Conservation (phyloP, 202 grass and related monocot species). For the Schoenoplectus triqueter region DNA sequence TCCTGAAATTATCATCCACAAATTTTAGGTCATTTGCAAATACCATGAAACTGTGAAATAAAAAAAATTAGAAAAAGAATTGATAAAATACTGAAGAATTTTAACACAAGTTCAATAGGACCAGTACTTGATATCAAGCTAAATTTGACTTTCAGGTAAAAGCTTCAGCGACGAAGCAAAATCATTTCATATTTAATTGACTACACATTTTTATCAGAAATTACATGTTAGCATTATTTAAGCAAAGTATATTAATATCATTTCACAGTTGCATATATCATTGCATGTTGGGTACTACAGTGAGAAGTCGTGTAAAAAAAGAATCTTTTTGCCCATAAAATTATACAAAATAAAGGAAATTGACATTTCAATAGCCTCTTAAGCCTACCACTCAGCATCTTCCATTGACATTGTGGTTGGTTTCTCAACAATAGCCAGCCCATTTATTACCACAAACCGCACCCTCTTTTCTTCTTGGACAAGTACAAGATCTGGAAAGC, state of each 20-base stretch:
- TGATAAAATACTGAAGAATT: no score
- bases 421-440: constrained; percentile 73
- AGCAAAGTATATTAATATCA: neutral
- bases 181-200: constrained; percentile 6
- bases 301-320: neutral
- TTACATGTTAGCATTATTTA: neutral
- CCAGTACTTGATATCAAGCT: neutral
- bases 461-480: constrained; percentile 94
- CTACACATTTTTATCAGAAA: neutral
- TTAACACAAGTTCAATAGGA: neutral
- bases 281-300: constrained; percentile 4
- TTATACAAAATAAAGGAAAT: constrained; percentile 9
- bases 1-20: neutral
- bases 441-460: constrained; percentile 90
- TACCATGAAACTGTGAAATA: no score
- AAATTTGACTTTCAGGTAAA: neutral
- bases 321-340: neutral
- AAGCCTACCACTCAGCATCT: constrained; percentile 72
- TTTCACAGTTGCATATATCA: neutral
- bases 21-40: neutral
- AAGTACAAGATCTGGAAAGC: constrained; percentile 87
- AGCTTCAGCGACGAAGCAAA: neutral
- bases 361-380: constrained; percentile 5
- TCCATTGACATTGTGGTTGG: constrained; percentile 64
- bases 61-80: no score